A percentile compares a stretch with the other conserved stretches of the same genome.
Evolutionary conservation across 257 asterid genomes (phyloP).

Genomic region (Scutellaria galericulata): DNA sequence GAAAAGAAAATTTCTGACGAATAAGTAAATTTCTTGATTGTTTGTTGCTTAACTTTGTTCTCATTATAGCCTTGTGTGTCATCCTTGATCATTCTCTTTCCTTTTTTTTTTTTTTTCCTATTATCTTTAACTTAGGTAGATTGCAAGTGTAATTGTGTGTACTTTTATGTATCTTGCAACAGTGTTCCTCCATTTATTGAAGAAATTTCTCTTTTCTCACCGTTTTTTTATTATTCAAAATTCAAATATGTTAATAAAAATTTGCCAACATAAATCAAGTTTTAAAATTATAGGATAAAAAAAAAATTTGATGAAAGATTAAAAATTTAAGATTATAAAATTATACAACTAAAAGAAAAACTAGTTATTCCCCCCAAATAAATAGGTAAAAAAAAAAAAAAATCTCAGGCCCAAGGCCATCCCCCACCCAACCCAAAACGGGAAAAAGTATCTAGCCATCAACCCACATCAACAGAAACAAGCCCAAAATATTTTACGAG

Average conservation of each 20-base stretch:
- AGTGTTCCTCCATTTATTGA: conserved; percentile 12
- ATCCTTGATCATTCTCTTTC: conserved; percentile 15
- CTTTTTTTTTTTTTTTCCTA: background rate
- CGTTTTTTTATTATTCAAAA: background rate
- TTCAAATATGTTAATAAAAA: no score
- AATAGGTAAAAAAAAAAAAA: no score
- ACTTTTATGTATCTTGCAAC: conserved; percentile 38
- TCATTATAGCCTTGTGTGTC: conserved; percentile 30
- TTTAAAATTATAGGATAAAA: no score
- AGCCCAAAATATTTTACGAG: background rate
- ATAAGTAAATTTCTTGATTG: conserved; percentile 27
- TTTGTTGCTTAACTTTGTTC: conserved; percentile 24
- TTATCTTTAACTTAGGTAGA: conserved; percentile 41
- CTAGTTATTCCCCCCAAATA: no score
- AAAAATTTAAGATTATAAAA: background rate
- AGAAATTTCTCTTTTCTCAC: conserved; percentile 21
- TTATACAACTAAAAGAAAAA: no score
- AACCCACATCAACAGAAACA: no score
- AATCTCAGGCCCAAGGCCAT: no score
- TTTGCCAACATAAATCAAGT: no score
- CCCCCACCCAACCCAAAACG: no score
- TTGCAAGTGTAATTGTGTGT: conserved; percentile 42
- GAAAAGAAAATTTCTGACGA: conserved; percentile 59
- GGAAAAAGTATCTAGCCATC: no score
- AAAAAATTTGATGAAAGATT: background rate